A percentile compares a stretch with the other conserved stretches of the same genome.
phyloP scores from a whole-genome alignment of 2,329 filamentous ascomycete species.

The Aureobasidium zeae region DNA sequence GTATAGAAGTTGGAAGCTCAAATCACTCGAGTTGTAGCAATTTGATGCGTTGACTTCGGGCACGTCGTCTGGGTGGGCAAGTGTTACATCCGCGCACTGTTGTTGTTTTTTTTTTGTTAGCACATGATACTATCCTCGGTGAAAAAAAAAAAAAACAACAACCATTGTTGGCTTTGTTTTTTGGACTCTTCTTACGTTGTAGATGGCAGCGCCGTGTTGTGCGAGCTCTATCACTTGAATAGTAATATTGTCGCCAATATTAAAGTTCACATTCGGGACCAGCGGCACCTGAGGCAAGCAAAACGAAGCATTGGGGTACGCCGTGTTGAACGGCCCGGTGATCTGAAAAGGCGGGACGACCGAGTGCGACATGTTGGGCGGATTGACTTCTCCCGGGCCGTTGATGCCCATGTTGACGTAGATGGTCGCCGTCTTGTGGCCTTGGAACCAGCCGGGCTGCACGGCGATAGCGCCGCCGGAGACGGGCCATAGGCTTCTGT shows the following conservation, averaged over 20 bases:
- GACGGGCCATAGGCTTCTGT: slow-evolving; percentile 80
- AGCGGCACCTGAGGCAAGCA: slow-evolving; percentile 85
- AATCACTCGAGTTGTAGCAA: slow-evolving; percentile 76
- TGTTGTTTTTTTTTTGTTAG: too few relatives aligned
- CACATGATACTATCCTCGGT: too few relatives aligned
- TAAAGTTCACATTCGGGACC: slow-evolving; percentile 60
- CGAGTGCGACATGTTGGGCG: slow-evolving; percentile 75
- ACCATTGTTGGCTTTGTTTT: too few relatives aligned
- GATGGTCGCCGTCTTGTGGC: slow-evolving; percentile 70
- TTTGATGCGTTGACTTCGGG: slow-evolving; percentile 67
- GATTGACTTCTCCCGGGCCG: slow-evolving; percentile 39
- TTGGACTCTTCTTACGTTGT: slow-evolving; percentile 61
- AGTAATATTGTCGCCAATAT: slow-evolving; percentile 78
- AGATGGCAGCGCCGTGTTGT: slow-evolving; percentile 72
- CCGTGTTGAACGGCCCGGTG: slow-evolving; percentile 66
- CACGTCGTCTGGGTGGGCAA: slow-evolving; percentile 71
- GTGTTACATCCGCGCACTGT: slow-evolving; percentile 90
- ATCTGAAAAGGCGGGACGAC: slow-evolving; percentile 79
- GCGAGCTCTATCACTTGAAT: slow-evolving; percentile 82
- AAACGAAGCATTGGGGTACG: slow-evolving; percentile 67
- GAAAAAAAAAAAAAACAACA: too few relatives aligned
- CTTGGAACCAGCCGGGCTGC: slow-evolving; percentile 93
- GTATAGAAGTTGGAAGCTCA: slow-evolving; percentile 71
- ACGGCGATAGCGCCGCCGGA: slow-evolving; percentile 78
- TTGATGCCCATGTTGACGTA: slow-evolving; percentile 86